Conservation (phyloP, 2,329 filamentous ascomycete species). For the Colletotrichum nymphaeae region DNA sequence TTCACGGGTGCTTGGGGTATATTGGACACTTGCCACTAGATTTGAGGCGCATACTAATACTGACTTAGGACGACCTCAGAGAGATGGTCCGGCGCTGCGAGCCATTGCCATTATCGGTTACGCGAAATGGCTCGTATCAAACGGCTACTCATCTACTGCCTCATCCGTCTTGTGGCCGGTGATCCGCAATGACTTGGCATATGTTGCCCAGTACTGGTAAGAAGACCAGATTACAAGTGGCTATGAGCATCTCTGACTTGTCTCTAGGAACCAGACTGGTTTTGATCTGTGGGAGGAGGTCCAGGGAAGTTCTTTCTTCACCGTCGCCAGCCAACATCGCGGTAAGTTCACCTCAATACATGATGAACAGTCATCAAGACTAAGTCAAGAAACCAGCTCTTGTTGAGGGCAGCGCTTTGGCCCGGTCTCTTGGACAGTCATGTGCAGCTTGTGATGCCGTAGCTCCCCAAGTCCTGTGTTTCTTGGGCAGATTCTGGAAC, state of each 20-base stretch:
- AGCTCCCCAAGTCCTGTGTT: slow-evolving; percentile 79
- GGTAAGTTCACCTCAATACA: slow-evolving; percentile 53
- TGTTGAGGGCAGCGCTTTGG: slow-evolving; percentile 75
- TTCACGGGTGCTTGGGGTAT: slow-evolving; percentile 76
- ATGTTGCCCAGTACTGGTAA: slow-evolving; percentile 78
- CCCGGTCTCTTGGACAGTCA: slow-evolving; percentile 69
- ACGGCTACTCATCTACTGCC: slow-evolving; percentile 71
- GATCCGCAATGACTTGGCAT: slow-evolving; percentile 79
- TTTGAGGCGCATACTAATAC: slow-evolving; percentile 1
- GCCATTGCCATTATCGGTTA: slow-evolving; percentile 80
- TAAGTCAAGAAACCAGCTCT: slow-evolving; percentile 54
- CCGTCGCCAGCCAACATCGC: slow-evolving; percentile 75
- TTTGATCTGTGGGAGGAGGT: slow-evolving; percentile 91
- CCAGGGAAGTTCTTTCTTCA: slow-evolving; percentile 83
- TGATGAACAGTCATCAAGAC: background rate
- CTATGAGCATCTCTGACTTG: slow-evolving; percentile 8
- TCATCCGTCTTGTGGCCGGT: slow-evolving; percentile 75
- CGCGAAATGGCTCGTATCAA: slow-evolving; percentile 76
- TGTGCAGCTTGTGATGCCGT: slow-evolving; percentile 71
- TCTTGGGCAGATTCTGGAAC: slow-evolving; percentile 80
- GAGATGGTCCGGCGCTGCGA: slow-evolving; percentile 82
- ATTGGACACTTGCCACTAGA: background rate
- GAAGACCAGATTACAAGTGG: background rate
- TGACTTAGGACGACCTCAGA: slow-evolving; percentile 73
- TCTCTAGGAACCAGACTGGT: slow-evolving; percentile 62